A percentile compares a stretch with the other conserved stretches of the same genome.
These are phyloP conservation scores for Umbelopsis sp. DNA, from an alignment of 192 early-diverging fungal species.

Conservation along the genomic window DNA sequence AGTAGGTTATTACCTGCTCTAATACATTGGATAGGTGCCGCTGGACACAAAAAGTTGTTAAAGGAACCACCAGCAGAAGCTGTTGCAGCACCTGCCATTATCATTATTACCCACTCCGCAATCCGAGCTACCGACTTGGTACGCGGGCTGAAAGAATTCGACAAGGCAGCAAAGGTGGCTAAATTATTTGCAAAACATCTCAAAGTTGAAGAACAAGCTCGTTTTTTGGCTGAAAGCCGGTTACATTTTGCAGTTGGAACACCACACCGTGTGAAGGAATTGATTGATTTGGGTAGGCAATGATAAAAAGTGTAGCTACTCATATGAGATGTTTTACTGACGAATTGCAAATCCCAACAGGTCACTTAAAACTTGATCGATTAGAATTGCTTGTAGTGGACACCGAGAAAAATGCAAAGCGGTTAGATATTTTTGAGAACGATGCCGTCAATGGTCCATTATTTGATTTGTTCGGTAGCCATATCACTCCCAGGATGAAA, in stretches of 20 bases:
- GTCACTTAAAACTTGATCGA: conserved; percentile 55
- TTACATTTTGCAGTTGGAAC: conserved; percentile 74
- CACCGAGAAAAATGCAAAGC: conserved; percentile 56
- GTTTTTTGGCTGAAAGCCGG: conserved; percentile 46
- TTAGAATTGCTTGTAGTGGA: conserved; percentile 65
- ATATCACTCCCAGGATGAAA: conserved; percentile 28
- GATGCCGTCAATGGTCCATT: conserved; percentile 62
- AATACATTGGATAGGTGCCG: conserved; percentile 36
- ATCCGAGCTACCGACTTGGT: conserved; percentile 64
- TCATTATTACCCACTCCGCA: conserved; percentile 65
- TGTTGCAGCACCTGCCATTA: conserved; percentile 47
- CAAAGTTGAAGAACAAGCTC: conserved; percentile 71
- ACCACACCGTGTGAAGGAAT: conserved; percentile 61
- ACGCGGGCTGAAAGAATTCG: conserved; percentile 49
- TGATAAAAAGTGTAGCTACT: neutral
- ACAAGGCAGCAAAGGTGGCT: conserved; percentile 56
- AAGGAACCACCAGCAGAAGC: conserved; percentile 36
- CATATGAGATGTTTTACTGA: neutral
- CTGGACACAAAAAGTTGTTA: conserved; percentile 45
- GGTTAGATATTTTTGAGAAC: conserved; percentile 60
- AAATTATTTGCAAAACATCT: conserved; percentile 83
- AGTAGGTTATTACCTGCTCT: conserved; percentile 27
- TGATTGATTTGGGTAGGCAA: conserved; percentile 48
- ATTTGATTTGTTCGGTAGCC: conserved; percentile 45
- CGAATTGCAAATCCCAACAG: conserved; percentile 32